phyloP scores from a whole-genome alignment of 1,284 basidiomycete genomes.

The Phenoliferia sp. region DNA sequence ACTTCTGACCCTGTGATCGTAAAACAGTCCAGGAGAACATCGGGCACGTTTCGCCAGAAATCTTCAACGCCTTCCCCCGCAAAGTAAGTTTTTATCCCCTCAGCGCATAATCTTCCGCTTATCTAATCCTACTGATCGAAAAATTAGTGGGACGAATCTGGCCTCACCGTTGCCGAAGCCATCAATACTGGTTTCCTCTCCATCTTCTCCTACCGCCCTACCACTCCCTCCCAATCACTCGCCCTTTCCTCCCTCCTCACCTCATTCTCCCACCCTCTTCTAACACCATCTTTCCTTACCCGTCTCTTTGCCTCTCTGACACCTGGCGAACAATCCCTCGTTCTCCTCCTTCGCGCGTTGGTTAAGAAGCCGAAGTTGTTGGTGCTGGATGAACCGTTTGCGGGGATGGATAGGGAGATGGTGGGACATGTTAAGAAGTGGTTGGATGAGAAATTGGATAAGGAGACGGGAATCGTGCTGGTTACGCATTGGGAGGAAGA shows the following conservation, averaged over 20 bases:
- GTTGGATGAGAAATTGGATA: constrained; percentile 54
- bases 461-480: constrained; percentile 69
- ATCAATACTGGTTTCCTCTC: constrained; percentile 81
- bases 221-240: constrained; percentile 47
- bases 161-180: constrained; percentile 33
- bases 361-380: constrained; percentile 63
- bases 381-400: constrained; percentile 82
- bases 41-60: constrained; percentile 82
- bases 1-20: background rate
- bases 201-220: constrained; percentile 56
- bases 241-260: constrained; percentile 53
- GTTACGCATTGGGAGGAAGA: constrained; percentile 87
- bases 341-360: constrained; percentile 76
- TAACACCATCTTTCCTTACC: constrained; percentile 27
- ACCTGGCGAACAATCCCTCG: constrained; percentile 67
- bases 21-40: constrained; percentile 50
- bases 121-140: constrained; percentile 65
- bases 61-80: constrained; percentile 84
- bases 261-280: constrained; percentile 48
- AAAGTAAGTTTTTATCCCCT: constrained; percentile 47
- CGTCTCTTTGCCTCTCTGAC: constrained; percentile 58
- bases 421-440: constrained; percentile 60
- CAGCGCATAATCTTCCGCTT: no score
- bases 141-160: constrained; percentile 52
- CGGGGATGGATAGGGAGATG: constrained; percentile 79